A percentile compares a stretch with the other conserved stretches of the same genome.
phyloP scores from a whole-genome alignment of 768 basidiomycete species.

The Mycena filopes region DNA sequence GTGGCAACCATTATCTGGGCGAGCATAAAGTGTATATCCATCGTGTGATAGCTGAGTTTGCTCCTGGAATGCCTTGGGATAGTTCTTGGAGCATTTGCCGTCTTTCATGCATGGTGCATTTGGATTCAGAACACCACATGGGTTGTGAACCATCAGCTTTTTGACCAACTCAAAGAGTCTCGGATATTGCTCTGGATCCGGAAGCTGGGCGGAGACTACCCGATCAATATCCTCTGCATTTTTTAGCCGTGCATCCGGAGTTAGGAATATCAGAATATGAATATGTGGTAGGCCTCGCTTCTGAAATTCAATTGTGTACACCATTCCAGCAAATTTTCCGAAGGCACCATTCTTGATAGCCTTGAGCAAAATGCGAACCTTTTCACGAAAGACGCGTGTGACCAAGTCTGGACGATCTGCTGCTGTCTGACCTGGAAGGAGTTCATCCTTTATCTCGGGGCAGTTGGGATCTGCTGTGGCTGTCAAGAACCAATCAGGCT shows the following conservation, averaged over 20 bases:
- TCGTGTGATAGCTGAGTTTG: slow-evolving; percentile 44
- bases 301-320: slow-evolving; percentile 33
- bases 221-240: slow-evolving; percentile 41
- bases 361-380: not conserved
- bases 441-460: slow-evolving; percentile 14
- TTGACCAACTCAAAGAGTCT: slow-evolving; percentile 34
- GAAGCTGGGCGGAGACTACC: slow-evolving; percentile 48
- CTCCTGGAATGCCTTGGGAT: slow-evolving; percentile 46
- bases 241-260: slow-evolving; percentile 17
- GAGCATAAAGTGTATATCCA: slow-evolving; percentile 49
- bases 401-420: slow-evolving; percentile 39
- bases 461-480: slow-evolving; percentile 24
- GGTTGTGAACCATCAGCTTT: slow-evolving; percentile 55
- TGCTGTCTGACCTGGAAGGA: not conserved
- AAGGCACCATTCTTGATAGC: not conserved
- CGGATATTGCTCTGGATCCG: slow-evolving; percentile 44
- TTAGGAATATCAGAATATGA: slow-evolving; percentile 52
- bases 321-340: slow-evolving; percentile 2
- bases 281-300: slow-evolving; percentile 56
- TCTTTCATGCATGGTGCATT: slow-evolving; percentile 48
- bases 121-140: slow-evolving; percentile 41
- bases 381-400: slow-evolving; percentile 35
- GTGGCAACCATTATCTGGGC: slow-evolving; percentile 31
- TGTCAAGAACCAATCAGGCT: slow-evolving; percentile 20
- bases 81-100: slow-evolving; percentile 48